Evolutionary conservation across 352 stramenopile species (phyloP), one percentile per base, ranked within the genome.

Genomic region (Phytophthora litchii): DNA sequence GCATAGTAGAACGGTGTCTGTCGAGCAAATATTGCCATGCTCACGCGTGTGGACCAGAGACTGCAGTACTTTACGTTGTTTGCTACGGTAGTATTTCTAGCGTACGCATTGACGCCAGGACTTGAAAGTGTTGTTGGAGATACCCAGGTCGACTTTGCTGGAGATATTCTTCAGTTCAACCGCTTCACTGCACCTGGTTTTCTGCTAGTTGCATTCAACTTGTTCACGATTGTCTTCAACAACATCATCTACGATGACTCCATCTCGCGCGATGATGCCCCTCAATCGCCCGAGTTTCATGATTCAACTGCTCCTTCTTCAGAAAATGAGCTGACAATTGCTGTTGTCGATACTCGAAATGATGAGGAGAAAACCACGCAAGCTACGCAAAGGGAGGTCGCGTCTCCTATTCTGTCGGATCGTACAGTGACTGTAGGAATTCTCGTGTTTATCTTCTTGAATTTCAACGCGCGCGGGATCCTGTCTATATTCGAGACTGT

Each of bases 401-500:
- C 35, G 12, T 20, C 40, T 9, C 47, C 52, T 3, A 41, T 54
- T 20, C 40, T 88, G 7, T 69, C 78, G 0, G 64, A 85, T 23
- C 64, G 54, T 4, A 60, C 65, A 36, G 64, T 83, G 16, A 58
- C 42, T 7, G 51, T 79, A 29, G 79, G 74, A 11, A 74, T 80
- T n/a, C 14, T 78, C 16, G 67, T 86, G 1, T 88, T 87, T 41
- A 80, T 87, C n/a, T 86, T 86, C 32, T 62, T 86, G 21, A 90
- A 90, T 64, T 80, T 87, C 38, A 85, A 70, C 23, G 67, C 70
- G 14, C 69, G 78, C 17, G 78, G 80, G 3, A 87, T 90, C 42
- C 63, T 90, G 12, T 87, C 78, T 3, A 71, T 90, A 9, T 90
- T 88, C 40, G 80, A 90, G 67, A 88, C 78, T n/a, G 71, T 88